Evolutionary conservation across 108 stramenopile species (phyloP).

Genomic region (Craspedostauros australis): DNA sequence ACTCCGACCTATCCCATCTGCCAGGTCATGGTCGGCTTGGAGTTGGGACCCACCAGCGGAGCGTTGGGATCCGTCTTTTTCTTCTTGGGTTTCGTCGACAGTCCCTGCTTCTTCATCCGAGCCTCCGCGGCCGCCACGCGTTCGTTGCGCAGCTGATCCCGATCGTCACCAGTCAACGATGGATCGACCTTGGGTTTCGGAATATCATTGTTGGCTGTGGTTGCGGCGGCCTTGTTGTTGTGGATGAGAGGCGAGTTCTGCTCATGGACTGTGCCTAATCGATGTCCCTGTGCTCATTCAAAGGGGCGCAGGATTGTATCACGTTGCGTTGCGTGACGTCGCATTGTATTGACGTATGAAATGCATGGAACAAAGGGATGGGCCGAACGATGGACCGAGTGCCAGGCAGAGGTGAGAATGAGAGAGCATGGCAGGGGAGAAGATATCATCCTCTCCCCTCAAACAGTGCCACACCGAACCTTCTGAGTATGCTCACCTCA

Average conservation of each 20-base stretch:
- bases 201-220: conserved; percentile 8
- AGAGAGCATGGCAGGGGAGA: neutral
- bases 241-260: neutral
- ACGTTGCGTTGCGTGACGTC: too few species aligned
- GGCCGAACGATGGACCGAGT: too few species aligned
- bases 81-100: conserved; percentile 14
- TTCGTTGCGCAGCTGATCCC: conserved; percentile 28
- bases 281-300: conserved; percentile 30
- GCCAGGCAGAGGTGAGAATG: neutral
- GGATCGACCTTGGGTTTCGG: conserved; percentile 35
- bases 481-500: conserved; percentile 21
- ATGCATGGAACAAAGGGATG: too few species aligned
- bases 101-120: conserved; percentile 24
- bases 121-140: conserved; percentile 45
- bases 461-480: neutral
- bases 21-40: conserved; percentile 48
- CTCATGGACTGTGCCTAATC: conserved; percentile 37
- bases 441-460: neutral
- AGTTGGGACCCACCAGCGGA: conserved; percentile 45
- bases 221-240: neutral
- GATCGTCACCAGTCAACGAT: conserved; percentile 32
- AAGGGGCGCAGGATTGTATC: neutral
- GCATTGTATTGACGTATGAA: too few species aligned
- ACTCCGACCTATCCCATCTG: conserved; percentile 21
- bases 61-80: conserved; percentile 10